Evolutionary conservation across 345 rosid species (phyloP), one percentile per base, ranked within the genome.

Genomic region (Eutrema japonicum): DNA sequence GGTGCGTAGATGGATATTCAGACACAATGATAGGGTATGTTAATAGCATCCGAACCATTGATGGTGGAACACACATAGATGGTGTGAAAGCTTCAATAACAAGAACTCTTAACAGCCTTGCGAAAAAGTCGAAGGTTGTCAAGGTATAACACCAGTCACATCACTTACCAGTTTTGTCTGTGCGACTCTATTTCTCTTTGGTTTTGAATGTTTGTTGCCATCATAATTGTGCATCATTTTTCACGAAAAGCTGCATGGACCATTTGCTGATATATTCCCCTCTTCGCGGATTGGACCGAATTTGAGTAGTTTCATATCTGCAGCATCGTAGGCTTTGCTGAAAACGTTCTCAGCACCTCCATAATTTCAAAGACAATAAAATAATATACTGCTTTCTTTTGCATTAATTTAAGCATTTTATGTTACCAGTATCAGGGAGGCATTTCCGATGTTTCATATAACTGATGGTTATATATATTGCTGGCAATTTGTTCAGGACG

Each of bases 21-120:
- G 96, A 92, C 73, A 88, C 86, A 64, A 71, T 91, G 72, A 73
- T 95, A 33, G 99, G 99, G 53, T 95, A 87, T 76, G 97, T 92
- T 38, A 95, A 95, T 82, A 84, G 97, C 82, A 86, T 92, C 70
- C 90, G 86, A 4, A 92, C 97, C 42, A 68, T 80, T 79, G 99
- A 89, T 85, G 99, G 96, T 77, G 97, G 97, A 51, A 92, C 97
- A 37, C 96, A 95, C 72, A 85, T 95, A 72, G 97, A 95, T 40
- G 99, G 99, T 74, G 78, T 85, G 43, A 95, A 87, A 82, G 84
- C 89, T 75, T 88, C 99, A n/a, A 74, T 95, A 69, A 95, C 97
- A 37, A 88, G 97, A 83, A 87, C 88, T 68, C 81, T 95, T 71
- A 95, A 87, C 67, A 85, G 56, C 82, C 82, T 95, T 53, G 93